Base-by-base conservation (phyloP, 371 early-diverging fungal genomes). In the Apophysomyces variabilis region DNA sequence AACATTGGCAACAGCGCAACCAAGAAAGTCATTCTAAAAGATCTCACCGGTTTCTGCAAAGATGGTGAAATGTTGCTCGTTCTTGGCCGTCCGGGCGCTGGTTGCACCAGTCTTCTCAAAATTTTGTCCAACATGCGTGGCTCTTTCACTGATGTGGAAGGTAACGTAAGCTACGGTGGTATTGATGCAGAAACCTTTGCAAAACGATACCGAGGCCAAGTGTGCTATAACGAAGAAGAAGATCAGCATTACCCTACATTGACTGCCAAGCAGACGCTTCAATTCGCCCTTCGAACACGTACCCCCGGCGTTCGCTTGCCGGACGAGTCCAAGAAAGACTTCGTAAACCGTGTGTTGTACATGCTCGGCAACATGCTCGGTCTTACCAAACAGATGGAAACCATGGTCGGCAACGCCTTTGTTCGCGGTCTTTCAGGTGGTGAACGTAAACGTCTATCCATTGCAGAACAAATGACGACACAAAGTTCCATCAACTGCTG, bases 401-500 rank as follows among this genome's bases (percentile, higher is more conserved):
- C 93, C 9, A 75, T 90, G 44, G 92, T 96, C 9, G 96, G 96
- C 16, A 90, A 94, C 72, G 92, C 90, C 2, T 87, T 86, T 59
- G 75, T 91, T 38, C 90, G 93, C 64, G 95, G 95, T 66, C 78
- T 94, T 26, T 89, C 90, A 26, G 97, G 91, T 66, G 96, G 96
- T 67, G 95, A 90, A 81, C 85, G 91, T 67, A 95, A 96, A 87
- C 90, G 97, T 67, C 79, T 93, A n/a, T 86, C 89, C 4, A 93
- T 95, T 67, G 95, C 92, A 18, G 91, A 91, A 76, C 93, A 95
- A 78, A 89, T 97, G 65, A 87, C 96, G 5, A 85, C 91, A 1
- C 79, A 80, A 18, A 90, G 92, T 32, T 73, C 87, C 4, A 78
- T 94, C 67, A 88, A 91, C 64, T 87, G 94, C 70, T 90, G 93